These are phyloP conservation scores for Quercus bicolor DNA, from an alignment of 306 rosid genomes.

Conservation along the genomic window DNA sequence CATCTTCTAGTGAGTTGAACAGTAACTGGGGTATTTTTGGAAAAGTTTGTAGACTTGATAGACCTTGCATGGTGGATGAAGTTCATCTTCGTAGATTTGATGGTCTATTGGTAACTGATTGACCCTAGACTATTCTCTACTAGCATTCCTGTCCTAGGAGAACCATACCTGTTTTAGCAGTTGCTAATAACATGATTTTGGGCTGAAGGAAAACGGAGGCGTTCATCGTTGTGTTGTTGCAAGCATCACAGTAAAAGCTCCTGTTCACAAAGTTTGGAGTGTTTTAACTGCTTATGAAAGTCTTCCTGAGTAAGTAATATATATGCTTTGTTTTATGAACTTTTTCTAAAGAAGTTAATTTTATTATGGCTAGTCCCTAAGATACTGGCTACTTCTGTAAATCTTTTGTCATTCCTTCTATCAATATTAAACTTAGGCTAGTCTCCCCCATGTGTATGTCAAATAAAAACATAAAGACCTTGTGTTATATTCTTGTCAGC, in stretches of 20 bases:
- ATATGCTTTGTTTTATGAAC: neutral
- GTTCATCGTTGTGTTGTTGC: slow-evolving; percentile 96
- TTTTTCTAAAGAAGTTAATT: neutral
- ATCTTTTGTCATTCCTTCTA: neutral
- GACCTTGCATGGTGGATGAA: slow-evolving; percentile 86
- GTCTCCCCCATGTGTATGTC: neutral
- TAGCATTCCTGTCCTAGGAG: slow-evolving; percentile 10
- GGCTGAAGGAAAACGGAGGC: slow-evolving; percentile 94
- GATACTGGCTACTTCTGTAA: neutral
- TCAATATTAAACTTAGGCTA: neutral
- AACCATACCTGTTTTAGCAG: slow-evolving; percentile 5
- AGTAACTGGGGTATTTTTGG: slow-evolving; percentile 70
- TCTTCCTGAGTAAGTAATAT: slow-evolving; percentile 85
- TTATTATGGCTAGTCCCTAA: neutral
- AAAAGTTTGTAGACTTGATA: slow-evolving; percentile 78
- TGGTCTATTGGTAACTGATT: slow-evolving; percentile 75
- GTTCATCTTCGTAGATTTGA: slow-evolving; percentile 98
- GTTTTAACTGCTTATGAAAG: slow-evolving; percentile 79
- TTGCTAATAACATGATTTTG: slow-evolving; percentile 30
- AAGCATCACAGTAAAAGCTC: slow-evolving; percentile 95
- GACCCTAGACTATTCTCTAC: slow-evolving; percentile 16
- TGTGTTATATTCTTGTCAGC: neutral
- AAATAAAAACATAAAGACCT: neutral
- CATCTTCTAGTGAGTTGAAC: slow-evolving; percentile 44
- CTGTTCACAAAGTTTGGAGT: slow-evolving; percentile 87